A percentile compares a stretch with the other conserved stretches of the same genome.
Conservation (phyloP, 2,329 filamentous ascomycete genomes). For the Uncinocarpus reesii region DNA sequence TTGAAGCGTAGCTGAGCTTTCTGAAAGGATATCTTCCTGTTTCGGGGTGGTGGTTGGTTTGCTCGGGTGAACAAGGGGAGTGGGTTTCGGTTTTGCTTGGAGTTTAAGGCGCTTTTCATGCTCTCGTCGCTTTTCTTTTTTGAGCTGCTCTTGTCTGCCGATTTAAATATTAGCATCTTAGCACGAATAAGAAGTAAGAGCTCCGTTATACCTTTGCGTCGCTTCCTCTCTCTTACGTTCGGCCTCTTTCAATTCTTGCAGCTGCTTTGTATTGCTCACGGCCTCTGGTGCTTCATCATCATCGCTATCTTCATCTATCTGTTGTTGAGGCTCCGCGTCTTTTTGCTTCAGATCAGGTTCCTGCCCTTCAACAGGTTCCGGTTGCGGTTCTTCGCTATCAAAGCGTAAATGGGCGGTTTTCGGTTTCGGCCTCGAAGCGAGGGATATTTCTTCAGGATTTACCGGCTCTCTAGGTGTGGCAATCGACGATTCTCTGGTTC, state of each 20-base stretch:
- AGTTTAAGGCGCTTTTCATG: conserved; percentile 32
- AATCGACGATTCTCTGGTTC: conserved; percentile 7
- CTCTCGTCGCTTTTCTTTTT: conserved; percentile 33
- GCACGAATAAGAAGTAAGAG: background rate
- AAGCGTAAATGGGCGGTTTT: conserved; percentile 30
- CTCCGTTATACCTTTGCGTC: conserved; percentile 28
- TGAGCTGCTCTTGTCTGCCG: conserved; percentile 30
- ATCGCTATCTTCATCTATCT: conserved; percentile 26
- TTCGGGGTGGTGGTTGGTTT: conserved; percentile 13
- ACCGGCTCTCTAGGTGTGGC: background rate
- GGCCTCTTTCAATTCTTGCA: conserved; percentile 30
- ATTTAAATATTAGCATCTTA: conserved; percentile 18
- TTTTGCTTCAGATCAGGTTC: conserved; percentile 5
- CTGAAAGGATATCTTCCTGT: conserved; percentile 31
- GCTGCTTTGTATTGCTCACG: conserved; percentile 33
- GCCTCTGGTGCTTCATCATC: conserved; percentile 37
- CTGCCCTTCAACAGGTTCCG: conserved; percentile 19
- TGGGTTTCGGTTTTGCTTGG: conserved; percentile 27
- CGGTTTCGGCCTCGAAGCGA: conserved; percentile 13
- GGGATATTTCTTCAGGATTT: background rate
- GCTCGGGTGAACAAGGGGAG: conserved; percentile 12
- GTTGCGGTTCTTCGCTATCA: conserved; percentile 30
- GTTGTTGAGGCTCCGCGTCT: conserved; percentile 18
- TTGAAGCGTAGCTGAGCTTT: conserved; percentile 35
- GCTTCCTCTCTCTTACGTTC: conserved; percentile 32